These are phyloP conservation scores for Chlorella vulgaris DNA, from an alignment of 139 green algal species.

Conservation along the genomic window DNA sequence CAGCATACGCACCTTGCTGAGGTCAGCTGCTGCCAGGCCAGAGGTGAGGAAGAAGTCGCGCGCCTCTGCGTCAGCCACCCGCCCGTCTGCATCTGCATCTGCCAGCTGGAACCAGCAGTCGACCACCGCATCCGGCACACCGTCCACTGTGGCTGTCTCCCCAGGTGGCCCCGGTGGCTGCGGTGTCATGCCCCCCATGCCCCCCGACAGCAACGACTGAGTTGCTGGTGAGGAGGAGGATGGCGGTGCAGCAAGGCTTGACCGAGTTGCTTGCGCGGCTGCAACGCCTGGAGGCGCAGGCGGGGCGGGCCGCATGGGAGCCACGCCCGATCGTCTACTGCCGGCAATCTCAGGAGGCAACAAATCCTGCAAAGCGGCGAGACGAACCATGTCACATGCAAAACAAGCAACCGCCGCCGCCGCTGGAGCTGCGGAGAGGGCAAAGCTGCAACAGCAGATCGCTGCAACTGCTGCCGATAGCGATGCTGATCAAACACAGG, in stretches of 20 bases:
- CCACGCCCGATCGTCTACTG: neutral
- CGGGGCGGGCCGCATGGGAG: neutral
- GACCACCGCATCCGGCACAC: conserved; percentile 31
- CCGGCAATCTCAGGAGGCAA: neutral
- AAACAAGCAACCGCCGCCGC: too few species aligned
- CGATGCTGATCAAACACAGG: too few species aligned
- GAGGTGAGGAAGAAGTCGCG: conserved; percentile 52
- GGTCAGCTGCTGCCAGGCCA: conserved; percentile 34
- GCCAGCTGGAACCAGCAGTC: conserved; percentile 48
- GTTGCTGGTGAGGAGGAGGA: too few species aligned
- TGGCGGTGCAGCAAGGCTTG: too few species aligned
- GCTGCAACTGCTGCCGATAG: too few species aligned
- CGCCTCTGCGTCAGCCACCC: conserved; percentile 50
- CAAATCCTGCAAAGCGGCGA: neutral
- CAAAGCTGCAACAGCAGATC: too few species aligned
- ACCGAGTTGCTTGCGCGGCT: too few species aligned
- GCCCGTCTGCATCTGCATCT: conserved; percentile 48
- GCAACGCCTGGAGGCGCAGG: neutral
- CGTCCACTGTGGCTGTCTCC: conserved; percentile 38
- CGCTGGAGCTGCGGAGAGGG: too few species aligned
- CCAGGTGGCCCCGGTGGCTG: neutral
- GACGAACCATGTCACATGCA: too few species aligned
- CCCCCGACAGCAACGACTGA: too few species aligned
- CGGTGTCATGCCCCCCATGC: neutral
- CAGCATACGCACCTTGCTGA: conserved; percentile 40